phyloP scores from a whole-genome alignment of 2,329 filamentous ascomycete genomes.

The Fusarium euwallaceae region DNA sequence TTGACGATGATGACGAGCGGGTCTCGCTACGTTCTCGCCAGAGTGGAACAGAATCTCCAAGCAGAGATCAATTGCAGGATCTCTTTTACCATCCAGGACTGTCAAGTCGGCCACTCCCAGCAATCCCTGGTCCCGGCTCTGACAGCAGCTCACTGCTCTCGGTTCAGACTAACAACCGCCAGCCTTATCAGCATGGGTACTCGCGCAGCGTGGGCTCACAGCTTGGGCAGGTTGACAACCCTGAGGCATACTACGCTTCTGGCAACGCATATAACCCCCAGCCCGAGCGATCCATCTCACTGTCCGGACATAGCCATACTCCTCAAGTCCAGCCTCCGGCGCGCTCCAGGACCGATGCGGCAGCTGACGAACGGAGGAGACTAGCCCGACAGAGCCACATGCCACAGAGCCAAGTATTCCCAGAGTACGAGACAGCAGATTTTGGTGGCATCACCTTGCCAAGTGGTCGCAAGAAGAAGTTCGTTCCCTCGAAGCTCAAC shows the following conservation, averaged over 20 bases:
- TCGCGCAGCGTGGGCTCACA: constrained; percentile 63
- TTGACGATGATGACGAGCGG: constrained; percentile 91
- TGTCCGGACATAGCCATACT: constrained; percentile 84
- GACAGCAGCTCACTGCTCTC: constrained; percentile 70
- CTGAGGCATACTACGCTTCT: constrained; percentile 65
- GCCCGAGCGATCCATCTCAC: constrained; percentile 81
- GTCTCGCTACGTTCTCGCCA: constrained; percentile 68
- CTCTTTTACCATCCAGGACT: constrained; percentile 95
- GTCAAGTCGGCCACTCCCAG: constrained; percentile 72
- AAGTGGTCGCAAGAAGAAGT: constrained; percentile 82
- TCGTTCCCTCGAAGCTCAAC: constrained; percentile 86
- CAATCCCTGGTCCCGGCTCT: constrained; percentile 71
- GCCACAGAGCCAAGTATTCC: constrained; percentile 63
- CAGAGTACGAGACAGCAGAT: constrained; percentile 70
- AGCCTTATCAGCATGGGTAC: constrained; percentile 63
- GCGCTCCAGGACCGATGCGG: constrained; percentile 94
- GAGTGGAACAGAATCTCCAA: constrained; percentile 75
- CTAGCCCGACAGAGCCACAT: constrained; percentile 66
- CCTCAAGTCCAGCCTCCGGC: constrained; percentile 85
- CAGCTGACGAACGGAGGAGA: constrained; percentile 76
- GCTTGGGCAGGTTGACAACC: constrained; percentile 55
- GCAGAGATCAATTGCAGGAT: constrained; percentile 83
- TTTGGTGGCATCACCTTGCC: constrained; percentile 90
- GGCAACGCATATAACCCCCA: constrained; percentile 55
- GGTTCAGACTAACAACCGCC: constrained; percentile 56